Conservation (phyloP, 441 rosid species). For the Arabidopsis hybrid region DNA sequence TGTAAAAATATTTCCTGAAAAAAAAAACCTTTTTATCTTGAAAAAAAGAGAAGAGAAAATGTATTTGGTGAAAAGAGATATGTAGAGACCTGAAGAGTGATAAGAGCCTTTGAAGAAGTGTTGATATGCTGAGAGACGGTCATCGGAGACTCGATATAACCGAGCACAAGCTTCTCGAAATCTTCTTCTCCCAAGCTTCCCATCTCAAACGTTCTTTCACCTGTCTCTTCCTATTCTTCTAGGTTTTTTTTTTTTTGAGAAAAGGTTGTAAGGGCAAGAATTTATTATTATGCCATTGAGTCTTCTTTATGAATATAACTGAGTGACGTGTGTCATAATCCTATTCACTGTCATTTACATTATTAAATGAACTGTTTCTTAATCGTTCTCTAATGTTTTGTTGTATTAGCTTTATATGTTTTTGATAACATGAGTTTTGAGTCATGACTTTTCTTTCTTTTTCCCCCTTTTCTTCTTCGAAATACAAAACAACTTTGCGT, state of each 20-base stretch:
- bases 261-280: constrained; percentile 22
- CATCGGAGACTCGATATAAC: constrained; percentile 47
- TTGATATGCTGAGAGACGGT: constrained; percentile 25
- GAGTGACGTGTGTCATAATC: constrained; percentile 24
- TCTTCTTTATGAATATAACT: background rate
- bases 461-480: background rate
- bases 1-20: constrained; percentile 6
- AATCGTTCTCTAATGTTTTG: constrained; percentile 15
- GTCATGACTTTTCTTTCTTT: background rate
- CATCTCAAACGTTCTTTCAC: constrained; percentile 31
- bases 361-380: constrained; percentile 13
- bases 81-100: constrained; percentile 43
- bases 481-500: background rate
- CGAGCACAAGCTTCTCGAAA: constrained; percentile 50
- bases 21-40: background rate
- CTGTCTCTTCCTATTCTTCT: constrained; percentile 13
- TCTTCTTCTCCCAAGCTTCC: constrained; percentile 57
- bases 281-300: background rate
- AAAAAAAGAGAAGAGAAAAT: too few relatives aligned
- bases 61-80: background rate
- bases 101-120: constrained; percentile 33
- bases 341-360: constrained; percentile 29
- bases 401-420: constrained; percentile 16
- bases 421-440: constrained; percentile 9
- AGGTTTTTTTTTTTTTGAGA: background rate